phyloP scores from a whole-genome alignment of 352 stramenopile genomes.

The Pythium graminicola region DNA sequence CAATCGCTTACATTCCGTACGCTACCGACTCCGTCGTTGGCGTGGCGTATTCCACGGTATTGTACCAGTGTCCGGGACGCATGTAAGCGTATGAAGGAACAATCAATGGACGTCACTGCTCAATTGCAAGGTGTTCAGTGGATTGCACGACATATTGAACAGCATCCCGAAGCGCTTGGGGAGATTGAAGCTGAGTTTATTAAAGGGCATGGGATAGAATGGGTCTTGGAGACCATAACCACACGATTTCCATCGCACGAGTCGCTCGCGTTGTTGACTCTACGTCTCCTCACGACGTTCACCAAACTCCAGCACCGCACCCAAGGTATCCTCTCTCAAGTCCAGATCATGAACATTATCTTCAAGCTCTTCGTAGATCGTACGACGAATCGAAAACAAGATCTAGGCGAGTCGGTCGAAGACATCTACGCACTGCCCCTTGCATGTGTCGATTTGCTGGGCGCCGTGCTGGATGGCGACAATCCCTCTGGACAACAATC shows the following conservation, averaged over 20 bases:
- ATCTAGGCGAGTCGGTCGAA: neutral
- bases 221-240: slow-evolving; percentile 1
- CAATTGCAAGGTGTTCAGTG: slow-evolving; percentile 44
- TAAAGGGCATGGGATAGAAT: slow-evolving; percentile 2
- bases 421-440: neutral
- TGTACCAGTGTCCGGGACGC: slow-evolving; percentile 44
- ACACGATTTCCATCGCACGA: neutral
- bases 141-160: slow-evolving; percentile 44
- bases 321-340: slow-evolving; percentile 12
- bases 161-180: neutral
- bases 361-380: slow-evolving; percentile 3
- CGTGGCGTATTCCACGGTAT: slow-evolving; percentile 42
- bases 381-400: neutral
- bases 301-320: neutral
- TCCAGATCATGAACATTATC: slow-evolving; percentile 1
- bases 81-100: slow-evolving; percentile 31
- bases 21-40: slow-evolving; percentile 39
- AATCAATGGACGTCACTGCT: slow-evolving; percentile 19
- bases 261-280: neutral
- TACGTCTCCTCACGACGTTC: slow-evolving; percentile 7
- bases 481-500: slow-evolving; percentile 13
- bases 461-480: slow-evolving; percentile 12
- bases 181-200: slow-evolving; percentile 24
- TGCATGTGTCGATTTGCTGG: slow-evolving; percentile 7
- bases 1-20: slow-evolving; percentile 41